Base-by-base conservation (phyloP, 2,329 filamentous ascomycete species). In the Lasiodiplodia sp. region DNA sequence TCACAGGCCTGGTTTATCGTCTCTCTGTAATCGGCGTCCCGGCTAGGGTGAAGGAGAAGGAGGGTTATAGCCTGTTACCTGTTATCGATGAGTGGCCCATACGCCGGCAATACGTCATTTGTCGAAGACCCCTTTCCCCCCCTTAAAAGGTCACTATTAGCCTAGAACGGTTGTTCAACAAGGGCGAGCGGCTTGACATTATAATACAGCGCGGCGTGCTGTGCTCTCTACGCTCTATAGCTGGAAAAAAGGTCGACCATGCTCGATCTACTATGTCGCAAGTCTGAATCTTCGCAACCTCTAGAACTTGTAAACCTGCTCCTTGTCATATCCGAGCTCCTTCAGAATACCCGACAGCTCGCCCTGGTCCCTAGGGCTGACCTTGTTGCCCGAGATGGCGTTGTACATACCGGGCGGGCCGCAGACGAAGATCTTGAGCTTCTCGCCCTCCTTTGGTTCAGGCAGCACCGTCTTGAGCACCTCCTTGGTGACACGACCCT, bases 241-340 rank as follows among this genome's bases (percentile, higher is more conserved):
- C 47, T 28, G 28, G 25, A 23, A 31, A 44, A 44, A 44, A 40
- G 21, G n/a, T 56, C 34, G 51, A 47, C 49, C 37, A 23, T 37
- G 31, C 60, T 25, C 21, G 44, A 23, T n/a, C 8, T 31, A 31
- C 18, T 52, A 31, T 21, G n/a, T n/a, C 34, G 16, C 7, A 28
- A n/a, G 5, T 5, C 12, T 34, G n/a, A 55, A 40, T 16, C 28
- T 14, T 38, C 1, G 16, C 51, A 47, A 56, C 56, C 44, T 60
- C 62, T 89, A 97, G 77, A 97, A 97, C 87, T 98, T 98, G 86
- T 93, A 97, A 44, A 98, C 94, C 85, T 98, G 96, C 69, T 98
- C 92, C 85, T 93, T 89, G 73, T 77, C 85, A 83, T 93, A 94
- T 52, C 94, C 94, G 47, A 97, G 85, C 75, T 97, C 93, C 84